Evolutionary conservation across 2,329 filamentous ascomycete species (phyloP).

Genomic region (Aspergillus pseudotamarii): DNA sequence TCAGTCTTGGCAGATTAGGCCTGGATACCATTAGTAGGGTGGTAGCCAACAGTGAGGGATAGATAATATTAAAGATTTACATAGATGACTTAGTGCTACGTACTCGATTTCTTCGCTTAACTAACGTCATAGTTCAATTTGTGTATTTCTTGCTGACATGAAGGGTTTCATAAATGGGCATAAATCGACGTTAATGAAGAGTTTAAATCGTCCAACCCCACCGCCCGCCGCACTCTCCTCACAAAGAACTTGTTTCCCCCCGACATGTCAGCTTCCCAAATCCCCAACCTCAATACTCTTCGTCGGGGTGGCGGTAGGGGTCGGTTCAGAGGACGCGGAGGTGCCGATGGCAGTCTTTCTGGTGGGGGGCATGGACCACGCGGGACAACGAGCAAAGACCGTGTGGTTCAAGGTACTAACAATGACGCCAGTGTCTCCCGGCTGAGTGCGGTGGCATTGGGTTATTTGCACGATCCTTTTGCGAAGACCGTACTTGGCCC

Average conservation of each 20-base stretch:
- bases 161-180: not conserved
- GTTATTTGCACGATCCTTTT: conserved; percentile 83
- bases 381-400: conserved; percentile 59
- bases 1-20: not conserved
- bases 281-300: conserved; percentile 75
- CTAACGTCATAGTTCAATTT: not conserved
- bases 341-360: conserved; percentile 19
- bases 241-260: conserved; percentile 17
- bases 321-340: conserved; percentile 49
- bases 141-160: not conserved
- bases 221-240: conserved; percentile 15
- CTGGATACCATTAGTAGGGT: not conserved
- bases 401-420: conserved; percentile 84
- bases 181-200: not conserved
- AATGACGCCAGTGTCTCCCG: conserved; percentile 87
- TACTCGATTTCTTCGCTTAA: not conserved
- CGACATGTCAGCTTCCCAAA: conserved; percentile 70
- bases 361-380: conserved; percentile 26
- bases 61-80: no score
- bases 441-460: conserved; percentile 81
- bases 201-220: not conserved
- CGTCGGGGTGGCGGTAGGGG: conserved; percentile 54
- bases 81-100: not conserved
- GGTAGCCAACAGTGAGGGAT: not conserved
- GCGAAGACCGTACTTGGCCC: conserved; percentile 68